Evolutionary conservation across 202 grass and related monocot species (phyloP), one percentile per base, ranked within the genome.

Genomic region (Elaeis oleifera): DNA sequence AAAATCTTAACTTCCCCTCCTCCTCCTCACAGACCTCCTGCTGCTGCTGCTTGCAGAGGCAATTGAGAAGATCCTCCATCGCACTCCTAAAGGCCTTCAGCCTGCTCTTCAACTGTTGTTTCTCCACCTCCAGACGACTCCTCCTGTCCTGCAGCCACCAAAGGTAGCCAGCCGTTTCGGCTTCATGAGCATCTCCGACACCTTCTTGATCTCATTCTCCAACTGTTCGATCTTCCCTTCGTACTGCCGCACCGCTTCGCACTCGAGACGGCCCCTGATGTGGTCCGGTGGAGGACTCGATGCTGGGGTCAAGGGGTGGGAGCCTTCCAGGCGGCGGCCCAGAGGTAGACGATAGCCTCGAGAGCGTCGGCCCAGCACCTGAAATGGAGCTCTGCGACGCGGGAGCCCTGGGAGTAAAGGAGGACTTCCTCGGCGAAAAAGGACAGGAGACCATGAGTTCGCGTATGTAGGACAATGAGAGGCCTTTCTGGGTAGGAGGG

Each of bases 301-400:
- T 74, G 20, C 60, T 29, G 28, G 72, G 0, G 74, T 79, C 57
- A 92, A 76, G 52, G 20, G 20, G 79, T 97, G 92, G 9, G 76
- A 59, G 9, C 88, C 92, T 14, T 77, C 82, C n/a, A 97, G 82
- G 60, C 82, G 84, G 59, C 32, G 74, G 7, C 67, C 65, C 88
- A 92, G 28, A 92, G 80, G 69, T 81, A 86, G 54, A 71, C 28
- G 6, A 65, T 61, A 1, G 84, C 84, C 18, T 81, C 82, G 17
- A 86, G 60, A 21, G 88, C 84, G 49, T 67, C 71, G 0, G 51
- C 25, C 18, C 76, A 14, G 32, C 44, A 64, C 18, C 16, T 26
- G 74, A 89, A 97, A 27, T 49, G 21, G 44, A 97, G 71, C 21
- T 69, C 39, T 1, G 74, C 87, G 16, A 77, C 84, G 17, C 26